phyloP scores from a whole-genome alignment of 805 yeast species.

The Hanseniaspora jakobsenii region DNA sequence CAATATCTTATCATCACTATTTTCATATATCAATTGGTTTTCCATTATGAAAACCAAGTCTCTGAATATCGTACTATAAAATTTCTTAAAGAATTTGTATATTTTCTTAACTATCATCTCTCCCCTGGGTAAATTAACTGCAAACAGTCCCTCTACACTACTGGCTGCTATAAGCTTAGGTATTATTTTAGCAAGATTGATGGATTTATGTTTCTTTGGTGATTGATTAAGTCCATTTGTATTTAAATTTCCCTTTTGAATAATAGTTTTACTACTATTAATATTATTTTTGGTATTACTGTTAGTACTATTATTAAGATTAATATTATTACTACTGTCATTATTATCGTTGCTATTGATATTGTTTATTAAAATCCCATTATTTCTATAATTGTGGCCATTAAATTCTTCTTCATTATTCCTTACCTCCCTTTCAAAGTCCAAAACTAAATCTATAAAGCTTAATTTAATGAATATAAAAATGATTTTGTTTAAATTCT shows the following conservation, averaged over 20 bases:
- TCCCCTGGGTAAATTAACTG: not conserved
- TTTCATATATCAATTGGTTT: slow-evolving; percentile 29
- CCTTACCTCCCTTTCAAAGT: not conserved
- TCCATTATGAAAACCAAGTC: slow-evolving; percentile 26
- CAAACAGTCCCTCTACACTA: not conserved
- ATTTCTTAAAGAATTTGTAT: slow-evolving; percentile 1
- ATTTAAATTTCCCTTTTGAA: no score
- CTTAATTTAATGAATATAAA: slow-evolving; percentile 8
- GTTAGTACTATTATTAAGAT: no score
- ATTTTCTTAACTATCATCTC: slow-evolving; percentile 7
- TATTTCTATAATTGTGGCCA: no score
- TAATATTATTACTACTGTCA: no score
- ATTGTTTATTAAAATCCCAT: no score
- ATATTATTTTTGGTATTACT: no score
- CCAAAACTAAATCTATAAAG: slow-evolving; percentile 3
- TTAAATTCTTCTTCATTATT: not conserved
- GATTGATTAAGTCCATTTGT: no score
- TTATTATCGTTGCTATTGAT: no score
- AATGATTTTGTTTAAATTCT: slow-evolving; percentile 10
- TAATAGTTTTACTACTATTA: no score
- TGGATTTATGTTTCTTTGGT: no score
- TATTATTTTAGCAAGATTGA: not conserved
- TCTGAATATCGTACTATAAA: slow-evolving; percentile 5
- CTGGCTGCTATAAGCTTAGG: not conserved
- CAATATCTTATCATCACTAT: slow-evolving; percentile 27